phyloP scores from a whole-genome alignment of 1,139 yeast species.

The Sugiyamaella pinicola region DNA sequence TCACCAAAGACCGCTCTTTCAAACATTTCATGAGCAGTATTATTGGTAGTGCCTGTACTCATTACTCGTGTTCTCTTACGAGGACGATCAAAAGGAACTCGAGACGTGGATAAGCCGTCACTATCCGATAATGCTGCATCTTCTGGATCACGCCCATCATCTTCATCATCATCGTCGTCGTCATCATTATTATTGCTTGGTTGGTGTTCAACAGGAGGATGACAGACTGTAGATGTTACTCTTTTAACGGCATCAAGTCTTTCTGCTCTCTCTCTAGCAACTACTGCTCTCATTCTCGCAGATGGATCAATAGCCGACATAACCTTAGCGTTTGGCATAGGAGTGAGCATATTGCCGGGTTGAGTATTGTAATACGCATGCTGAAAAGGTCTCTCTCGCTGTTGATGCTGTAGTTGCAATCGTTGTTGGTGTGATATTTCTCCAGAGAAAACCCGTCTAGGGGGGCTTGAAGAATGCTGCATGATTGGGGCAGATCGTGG shows the following conservation, averaged over 20 bases:
- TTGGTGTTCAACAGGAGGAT: background rate
- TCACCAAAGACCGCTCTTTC: background rate
- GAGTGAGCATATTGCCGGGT: constrained; percentile 4
- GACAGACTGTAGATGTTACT: background rate
- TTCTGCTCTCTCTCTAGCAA: constrained; percentile 7
- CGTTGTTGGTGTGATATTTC: background rate
- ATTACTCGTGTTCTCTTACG: constrained; percentile 21
- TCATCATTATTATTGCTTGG: constrained; percentile 10
- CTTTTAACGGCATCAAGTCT: background rate
- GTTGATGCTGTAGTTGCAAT: background rate
- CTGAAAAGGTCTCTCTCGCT: background rate
- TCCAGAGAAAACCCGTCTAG: constrained; percentile 5
- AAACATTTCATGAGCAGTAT: constrained; percentile 2
- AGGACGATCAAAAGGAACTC: constrained; percentile 17
- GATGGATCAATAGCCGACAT: constrained; percentile 19
- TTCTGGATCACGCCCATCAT: constrained; percentile 36
- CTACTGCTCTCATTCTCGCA: constrained; percentile 12
- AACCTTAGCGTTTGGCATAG: constrained; percentile 9
- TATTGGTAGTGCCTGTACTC: constrained; percentile 10
- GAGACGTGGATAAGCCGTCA: constrained; percentile 22
- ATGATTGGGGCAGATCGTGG: constrained; percentile 22
- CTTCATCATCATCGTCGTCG: constrained; percentile 33
- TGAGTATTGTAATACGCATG: background rate
- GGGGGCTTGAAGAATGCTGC: constrained; percentile 21
- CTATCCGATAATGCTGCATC: constrained; percentile 38